Base-by-base conservation (phyloP, 441 rosid species). In the Populus hybrid region DNA sequence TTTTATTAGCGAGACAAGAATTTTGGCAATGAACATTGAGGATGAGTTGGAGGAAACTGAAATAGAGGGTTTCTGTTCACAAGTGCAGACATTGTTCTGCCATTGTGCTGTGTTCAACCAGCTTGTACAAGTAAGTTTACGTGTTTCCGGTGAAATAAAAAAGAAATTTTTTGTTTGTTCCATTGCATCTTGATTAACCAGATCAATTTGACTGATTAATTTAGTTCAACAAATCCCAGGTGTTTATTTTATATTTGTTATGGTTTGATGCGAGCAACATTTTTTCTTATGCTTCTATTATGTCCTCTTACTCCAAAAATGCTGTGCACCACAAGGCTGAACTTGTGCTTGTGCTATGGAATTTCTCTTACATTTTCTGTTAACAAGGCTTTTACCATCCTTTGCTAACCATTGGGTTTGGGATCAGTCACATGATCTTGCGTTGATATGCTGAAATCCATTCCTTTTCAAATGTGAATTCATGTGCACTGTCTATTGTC, bases 31-130 rank as follows among this genome's bases (percentile, higher is more conserved):
- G 98, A 97, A 94, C 86, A 85, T 91, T 77, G 98, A 94, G 84
- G 99, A 97, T 79, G 98, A 93, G 86, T 84, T 97, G 84, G 99
- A 97, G 91, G 99, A 94, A 87, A 97, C 97, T 71, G 98, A 97
- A 86, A 94, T 97, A 80, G 98, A 91, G 77, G 98, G 99, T 76
- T 97, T 97, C 88, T 83, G 79, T 81, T 93, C 98, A 53, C 97
- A 97, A 87, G 91, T 91, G 67, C 99, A 97, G 88, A 94, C 98
- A 64, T 82, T 97, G 74, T 97, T 97, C 86, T 94, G 98, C 85
- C 99, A 93, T 84, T 94, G 93, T 87, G 98, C 98, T 82, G 88
- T 93, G 69, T 74, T 85, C 88, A 92, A 97, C 84, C 98, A 97
- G 85, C 97, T 97, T 78, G 97, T 96, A 29, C 99, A 94, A 84